Base-by-base conservation (phyloP, 306 rosid species). In the Sophora flavescens region DNA sequence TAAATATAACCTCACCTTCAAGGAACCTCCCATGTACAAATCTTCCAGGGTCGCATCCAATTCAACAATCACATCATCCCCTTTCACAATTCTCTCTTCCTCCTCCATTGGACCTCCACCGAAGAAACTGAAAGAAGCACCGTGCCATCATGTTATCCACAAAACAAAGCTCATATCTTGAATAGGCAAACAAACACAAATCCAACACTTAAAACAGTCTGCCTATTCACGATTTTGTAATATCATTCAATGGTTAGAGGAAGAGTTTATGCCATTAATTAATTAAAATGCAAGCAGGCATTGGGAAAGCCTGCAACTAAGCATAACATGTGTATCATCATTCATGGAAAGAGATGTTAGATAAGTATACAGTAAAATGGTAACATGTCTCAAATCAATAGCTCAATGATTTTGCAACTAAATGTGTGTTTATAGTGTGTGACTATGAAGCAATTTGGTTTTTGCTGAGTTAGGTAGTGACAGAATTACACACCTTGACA, bases 11-110 rank as follows among this genome's bases (percentile, higher is more conserved):
- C 45, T 73, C 74, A 89, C 97, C 89, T 89, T 85, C 67, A 91
- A 76, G 54, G 95, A 85, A 78, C 95, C 95, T 51, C 97, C 97
- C 91, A 88, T 84, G 75, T 91, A 89, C 52, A 91, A 81, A 83
- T 89, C 97, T 78, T 91, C 91, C 60, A 91, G 72, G 14, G 87
- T 44, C 1, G 91, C 93, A 38, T 88, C 97, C 81, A 91, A 77
- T 48, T 91, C 95, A 4, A 91, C 79, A 59, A 88, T 22, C 36
- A 91, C 93, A 28, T 89, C 95, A 59, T 89, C 95, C 0, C 97
- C 97, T 85, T 89, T 91, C 2, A 72, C 79, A 16, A 88, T 59
- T 80, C 50, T 86, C 63, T 91, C 97, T 76, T 91, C 95, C 84
- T 91, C 95, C 69, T 89, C 93, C 69, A 48, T 63, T 12, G 73